A percentile compares a stretch with the other conserved stretches of the same genome.
Conservation (phyloP, 2,329 filamentous ascomycete species). For the Pseudogymnoascus sp. region DNA sequence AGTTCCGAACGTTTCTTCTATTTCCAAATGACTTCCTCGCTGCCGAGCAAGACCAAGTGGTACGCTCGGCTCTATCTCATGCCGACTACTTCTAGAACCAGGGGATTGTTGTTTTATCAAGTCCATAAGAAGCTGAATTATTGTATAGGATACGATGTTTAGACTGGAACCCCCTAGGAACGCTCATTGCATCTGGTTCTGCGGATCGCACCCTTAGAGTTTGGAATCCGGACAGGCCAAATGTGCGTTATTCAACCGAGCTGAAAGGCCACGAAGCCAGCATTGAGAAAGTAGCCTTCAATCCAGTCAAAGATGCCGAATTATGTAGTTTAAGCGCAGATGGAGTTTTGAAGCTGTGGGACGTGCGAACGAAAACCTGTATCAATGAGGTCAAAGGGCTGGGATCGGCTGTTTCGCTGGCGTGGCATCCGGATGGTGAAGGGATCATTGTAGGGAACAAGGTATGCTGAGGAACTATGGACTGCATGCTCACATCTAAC, state of each 20-base stretch:
- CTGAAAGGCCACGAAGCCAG: slow-evolving; percentile 56
- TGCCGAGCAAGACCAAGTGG: background rate
- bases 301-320: slow-evolving; percentile 67
- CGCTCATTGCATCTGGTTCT: slow-evolving; percentile 73
- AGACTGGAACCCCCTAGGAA: slow-evolving; percentile 81
- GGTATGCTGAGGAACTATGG: slow-evolving; percentile 35
- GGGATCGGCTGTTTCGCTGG: slow-evolving; percentile 60
- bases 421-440: slow-evolving; percentile 64
- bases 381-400: slow-evolving; percentile 60
- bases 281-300: slow-evolving; percentile 71
- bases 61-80: background rate
- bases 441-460: slow-evolving; percentile 65
- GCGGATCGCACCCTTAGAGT: slow-evolving; percentile 62
- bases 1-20: background rate
- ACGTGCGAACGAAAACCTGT: slow-evolving; percentile 63
- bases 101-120: background rate
- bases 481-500: slow-evolving; percentile 46
- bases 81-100: background rate
- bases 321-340: slow-evolving; percentile 66
- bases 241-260: slow-evolving; percentile 66
- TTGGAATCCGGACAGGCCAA: slow-evolving; percentile 71
- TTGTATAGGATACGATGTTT: slow-evolving; percentile 60
- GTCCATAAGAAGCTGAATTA: background rate
- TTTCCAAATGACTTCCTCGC: background rate
- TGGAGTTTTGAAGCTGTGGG: slow-evolving; percentile 70